Evolutionary conservation across 2,329 filamentous ascomycete genomes (phyloP).

Genomic region (Phialemoniopsis sp.): DNA sequence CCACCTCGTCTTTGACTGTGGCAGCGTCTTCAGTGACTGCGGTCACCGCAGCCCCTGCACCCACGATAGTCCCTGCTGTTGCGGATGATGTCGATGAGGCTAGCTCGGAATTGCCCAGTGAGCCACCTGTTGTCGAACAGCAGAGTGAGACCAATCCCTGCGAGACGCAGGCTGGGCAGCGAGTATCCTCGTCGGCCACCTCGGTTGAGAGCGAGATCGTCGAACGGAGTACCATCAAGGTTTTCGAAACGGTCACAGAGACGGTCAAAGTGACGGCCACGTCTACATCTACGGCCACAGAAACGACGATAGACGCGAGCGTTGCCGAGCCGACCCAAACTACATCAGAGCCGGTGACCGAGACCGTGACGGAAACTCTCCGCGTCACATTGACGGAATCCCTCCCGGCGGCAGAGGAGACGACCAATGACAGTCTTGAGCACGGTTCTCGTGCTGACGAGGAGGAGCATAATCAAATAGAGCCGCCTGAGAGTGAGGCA

Average conservation of each 20-base stretch:
- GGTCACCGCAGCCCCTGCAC: no score
- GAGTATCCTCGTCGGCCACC: no score
- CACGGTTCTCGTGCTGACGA: slow-evolving; percentile 9
- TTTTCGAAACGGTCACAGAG: slow-evolving; percentile 14
- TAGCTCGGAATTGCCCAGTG: no score
- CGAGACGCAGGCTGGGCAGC: no score
- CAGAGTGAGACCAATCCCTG: no score
- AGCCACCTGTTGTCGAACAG: no score
- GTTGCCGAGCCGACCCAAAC: background rate
- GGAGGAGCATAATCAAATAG: background rate
- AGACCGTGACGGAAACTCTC: slow-evolving; percentile 20
- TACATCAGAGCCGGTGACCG: slow-evolving; percentile 1
- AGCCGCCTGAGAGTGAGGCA: no score
- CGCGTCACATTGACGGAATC: slow-evolving; percentile 12
- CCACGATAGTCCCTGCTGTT: no score
- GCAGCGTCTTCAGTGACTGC: no score
- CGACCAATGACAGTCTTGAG: slow-evolving; percentile 14
- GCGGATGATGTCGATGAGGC: no score
- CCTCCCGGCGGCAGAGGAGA: slow-evolving; percentile 14
- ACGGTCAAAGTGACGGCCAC: slow-evolving; percentile 11
- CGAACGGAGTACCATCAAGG: slow-evolving; percentile 7
- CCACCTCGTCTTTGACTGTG: background rate
- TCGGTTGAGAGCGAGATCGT: no score
- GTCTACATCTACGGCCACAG: slow-evolving; percentile 1
- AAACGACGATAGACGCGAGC: background rate